Evolutionary conservation across 495 filamentous ascomycete species (phyloP).

Genomic region (Letharia lupina): DNA sequence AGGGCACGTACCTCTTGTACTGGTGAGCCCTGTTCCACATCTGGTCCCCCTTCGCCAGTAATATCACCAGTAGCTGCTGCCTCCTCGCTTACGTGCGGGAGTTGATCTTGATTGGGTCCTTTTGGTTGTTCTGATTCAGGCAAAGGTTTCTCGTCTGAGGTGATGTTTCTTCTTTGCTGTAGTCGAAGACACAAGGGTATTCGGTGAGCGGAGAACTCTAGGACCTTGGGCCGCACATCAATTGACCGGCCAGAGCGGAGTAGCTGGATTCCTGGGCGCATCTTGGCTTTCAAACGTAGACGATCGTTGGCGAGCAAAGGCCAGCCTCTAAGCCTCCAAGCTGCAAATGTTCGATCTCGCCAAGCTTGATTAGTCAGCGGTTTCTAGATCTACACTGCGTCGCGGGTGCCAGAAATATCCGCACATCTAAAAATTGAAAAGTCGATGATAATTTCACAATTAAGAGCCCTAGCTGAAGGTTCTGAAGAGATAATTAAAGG

Average conservation of each 20-base stretch:
- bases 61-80: conserved; percentile 49
- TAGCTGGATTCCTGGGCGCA: conserved; percentile 15
- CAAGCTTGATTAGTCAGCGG: background rate
- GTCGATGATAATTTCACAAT: no score
- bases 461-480: no score
- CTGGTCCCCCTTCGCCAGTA: conserved; percentile 46
- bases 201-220: background rate
- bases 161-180: conserved; percentile 19
- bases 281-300: background rate
- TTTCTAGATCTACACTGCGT: background rate
- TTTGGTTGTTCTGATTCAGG: conserved; percentile 31
- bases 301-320: background rate
- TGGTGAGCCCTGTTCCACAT: conserved; percentile 57
- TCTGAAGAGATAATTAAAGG: no score
- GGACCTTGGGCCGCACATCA: background rate
- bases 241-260: conserved; percentile 6
- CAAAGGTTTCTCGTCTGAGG: conserved; percentile 36
- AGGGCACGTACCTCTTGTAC: conserved; percentile 50
- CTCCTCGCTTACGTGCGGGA: conserved; percentile 57
- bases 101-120: conserved; percentile 46
- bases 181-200: conserved; percentile 20
- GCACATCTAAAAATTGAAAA: no score
- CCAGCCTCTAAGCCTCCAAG: background rate
- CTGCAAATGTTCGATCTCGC: background rate
- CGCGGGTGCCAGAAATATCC: no score